phyloP scores from a whole-genome alignment of 164 flowering plant species.

The Vitis riparia region DNA sequence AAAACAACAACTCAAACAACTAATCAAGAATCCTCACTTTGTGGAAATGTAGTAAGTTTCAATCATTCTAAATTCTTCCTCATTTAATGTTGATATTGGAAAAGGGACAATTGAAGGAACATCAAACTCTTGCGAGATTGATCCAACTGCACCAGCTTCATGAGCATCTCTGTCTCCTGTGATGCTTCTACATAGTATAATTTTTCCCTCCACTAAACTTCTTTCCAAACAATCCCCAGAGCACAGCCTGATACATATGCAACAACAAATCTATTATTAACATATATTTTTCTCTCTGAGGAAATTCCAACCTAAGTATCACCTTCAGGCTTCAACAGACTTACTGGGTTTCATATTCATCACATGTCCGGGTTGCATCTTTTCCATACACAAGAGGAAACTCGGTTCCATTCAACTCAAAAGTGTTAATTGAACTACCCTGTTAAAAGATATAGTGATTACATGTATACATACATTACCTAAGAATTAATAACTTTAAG shows the following conservation, averaged over 20 bases:
- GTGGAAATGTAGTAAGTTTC: slow-evolving; percentile 17
- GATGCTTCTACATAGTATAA: slow-evolving; percentile 18
- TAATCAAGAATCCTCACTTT: slow-evolving; percentile 4
- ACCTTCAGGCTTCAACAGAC: too few species aligned
- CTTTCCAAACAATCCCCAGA: slow-evolving; percentile 4
- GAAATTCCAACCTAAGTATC: not conserved
- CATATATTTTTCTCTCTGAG: not conserved
- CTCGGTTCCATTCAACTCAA: slow-evolving; percentile 5
- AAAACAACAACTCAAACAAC: too few species aligned
- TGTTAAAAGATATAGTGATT: not conserved
- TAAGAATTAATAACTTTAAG: too few species aligned
- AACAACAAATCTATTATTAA: not conserved
- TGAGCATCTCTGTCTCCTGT: not conserved
- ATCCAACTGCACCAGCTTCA: slow-evolving; percentile 20
- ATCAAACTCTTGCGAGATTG: not conserved
- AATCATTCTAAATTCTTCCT: not conserved
- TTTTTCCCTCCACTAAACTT: slow-evolving; percentile 25
- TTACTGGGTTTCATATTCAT: too few species aligned
- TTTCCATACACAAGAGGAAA: slow-evolving; percentile 17
- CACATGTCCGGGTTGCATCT: not conserved
- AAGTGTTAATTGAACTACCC: slow-evolving; percentile 27
- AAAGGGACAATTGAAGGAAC: slow-evolving; percentile 1
- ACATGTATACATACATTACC: too few species aligned
- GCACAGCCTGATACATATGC: slow-evolving; percentile 9
- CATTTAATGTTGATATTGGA: slow-evolving; percentile 3